A percentile compares a stretch with the other conserved stretches of the same genome.
phyloP scores from a whole-genome alignment of 768 basidiomycete species.

The Pisolithus tinctorius region DNA sequence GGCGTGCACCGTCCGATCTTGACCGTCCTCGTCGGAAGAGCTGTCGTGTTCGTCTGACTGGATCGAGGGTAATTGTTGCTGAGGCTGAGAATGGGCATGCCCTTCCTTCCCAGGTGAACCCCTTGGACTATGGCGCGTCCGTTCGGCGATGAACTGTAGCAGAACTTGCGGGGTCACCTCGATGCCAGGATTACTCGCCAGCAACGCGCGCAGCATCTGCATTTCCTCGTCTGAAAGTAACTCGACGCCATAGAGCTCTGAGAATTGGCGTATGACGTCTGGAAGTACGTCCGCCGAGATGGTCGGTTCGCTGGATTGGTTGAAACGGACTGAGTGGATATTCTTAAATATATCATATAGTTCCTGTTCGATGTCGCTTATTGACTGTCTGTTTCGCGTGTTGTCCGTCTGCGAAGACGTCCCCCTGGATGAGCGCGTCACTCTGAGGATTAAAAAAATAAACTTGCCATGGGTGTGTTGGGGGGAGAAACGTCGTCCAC shows the following conservation, averaged over 20 bases:
- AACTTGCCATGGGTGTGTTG: constrained; percentile 19
- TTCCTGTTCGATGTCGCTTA: constrained; percentile 63
- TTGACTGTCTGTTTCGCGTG: constrained; percentile 64
- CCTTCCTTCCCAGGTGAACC: constrained; percentile 20
- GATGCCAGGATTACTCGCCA: constrained; percentile 54
- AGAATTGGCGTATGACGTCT: constrained; percentile 61
- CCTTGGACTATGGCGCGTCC: constrained; percentile 36
- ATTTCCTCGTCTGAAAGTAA: constrained; percentile 63
- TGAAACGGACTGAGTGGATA: constrained; percentile 54
- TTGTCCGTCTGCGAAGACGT: constrained; percentile 22
- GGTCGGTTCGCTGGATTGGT: constrained; percentile 52
- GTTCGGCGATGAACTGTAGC: constrained; percentile 57
- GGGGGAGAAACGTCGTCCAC: neutral
- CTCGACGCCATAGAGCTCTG: constrained; percentile 51
- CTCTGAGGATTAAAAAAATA: constrained; percentile 6
- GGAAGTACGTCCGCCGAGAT: constrained; percentile 69
- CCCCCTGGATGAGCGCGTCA: neutral
- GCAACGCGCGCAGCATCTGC: constrained; percentile 48
- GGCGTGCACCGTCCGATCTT: constrained; percentile 29
- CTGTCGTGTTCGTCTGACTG: neutral
- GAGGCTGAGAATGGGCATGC: constrained; percentile 9
- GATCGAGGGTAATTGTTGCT: constrained; percentile 29
- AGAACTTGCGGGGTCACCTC: constrained; percentile 64
- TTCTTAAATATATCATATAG: constrained; percentile 60
- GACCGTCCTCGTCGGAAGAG: constrained; percentile 22